Conservation (phyloP, 805 yeast genomes). For the Yarrowia sp. region DNA sequence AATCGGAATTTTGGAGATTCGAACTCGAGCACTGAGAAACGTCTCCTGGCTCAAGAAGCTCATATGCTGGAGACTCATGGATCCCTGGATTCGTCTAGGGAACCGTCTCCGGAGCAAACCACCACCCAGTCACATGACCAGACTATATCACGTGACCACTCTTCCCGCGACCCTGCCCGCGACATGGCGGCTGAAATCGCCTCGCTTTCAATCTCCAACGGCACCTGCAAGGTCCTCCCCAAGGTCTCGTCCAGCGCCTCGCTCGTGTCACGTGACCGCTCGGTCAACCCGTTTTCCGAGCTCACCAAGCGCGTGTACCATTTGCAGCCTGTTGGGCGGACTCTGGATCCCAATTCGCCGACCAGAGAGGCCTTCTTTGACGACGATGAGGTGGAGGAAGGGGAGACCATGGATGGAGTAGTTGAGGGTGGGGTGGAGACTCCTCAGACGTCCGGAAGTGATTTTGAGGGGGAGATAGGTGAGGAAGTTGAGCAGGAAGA, state of each 20-base stretch:
- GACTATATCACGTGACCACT: no score
- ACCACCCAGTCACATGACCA: no score
- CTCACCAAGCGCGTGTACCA: slow-evolving; percentile 28
- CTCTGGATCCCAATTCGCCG: slow-evolving; percentile 18
- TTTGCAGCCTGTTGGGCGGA: neutral
- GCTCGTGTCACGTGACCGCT: neutral
- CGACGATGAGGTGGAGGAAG: slow-evolving; percentile 25
- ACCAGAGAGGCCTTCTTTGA: slow-evolving; percentile 17
- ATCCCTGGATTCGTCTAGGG: slow-evolving; percentile 6
- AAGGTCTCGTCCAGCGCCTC: slow-evolving; percentile 6
- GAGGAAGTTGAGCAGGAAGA: neutral
- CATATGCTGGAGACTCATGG: slow-evolving; percentile 16
- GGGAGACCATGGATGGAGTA: slow-evolving; percentile 9
- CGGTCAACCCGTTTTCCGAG: slow-evolving; percentile 21
- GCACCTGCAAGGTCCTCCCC: slow-evolving; percentile 29
- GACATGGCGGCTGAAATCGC: slow-evolving; percentile 28
- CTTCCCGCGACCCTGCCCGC: neutral
- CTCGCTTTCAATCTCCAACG: slow-evolving; percentile 22
- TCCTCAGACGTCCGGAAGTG: slow-evolving; percentile 3
- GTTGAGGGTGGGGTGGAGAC: neutral
- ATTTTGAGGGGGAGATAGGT: neutral
- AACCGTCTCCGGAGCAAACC: neutral
- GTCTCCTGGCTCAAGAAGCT: slow-evolving; percentile 15
- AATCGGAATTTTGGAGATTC: neutral
- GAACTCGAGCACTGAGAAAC: neutral